Percentiles rank a stretch among this genome's conserved stretches.
Evolutionary conservation across 1,284 basidiomycete species (phyloP).

Genomic region (Laetiporus sulphureus): DNA sequence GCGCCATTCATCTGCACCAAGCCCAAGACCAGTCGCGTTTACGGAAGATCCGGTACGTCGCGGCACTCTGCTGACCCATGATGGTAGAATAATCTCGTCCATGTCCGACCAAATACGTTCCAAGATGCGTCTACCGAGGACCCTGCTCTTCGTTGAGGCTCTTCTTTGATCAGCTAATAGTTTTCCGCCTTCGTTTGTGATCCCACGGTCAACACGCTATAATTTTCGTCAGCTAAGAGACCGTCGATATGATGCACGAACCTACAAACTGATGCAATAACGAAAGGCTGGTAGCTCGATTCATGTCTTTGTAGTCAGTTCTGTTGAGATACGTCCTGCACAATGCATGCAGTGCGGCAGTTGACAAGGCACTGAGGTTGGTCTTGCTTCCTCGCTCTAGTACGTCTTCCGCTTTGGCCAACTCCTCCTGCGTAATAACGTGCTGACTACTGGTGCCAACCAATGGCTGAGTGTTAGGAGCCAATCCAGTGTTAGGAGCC

Average conservation of each 20-base stretch:
- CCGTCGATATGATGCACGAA: neutral
- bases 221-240: neutral
- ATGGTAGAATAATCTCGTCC: neutral
- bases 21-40: neutral
- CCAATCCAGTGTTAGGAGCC: too few species aligned
- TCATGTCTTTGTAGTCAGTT: neutral
- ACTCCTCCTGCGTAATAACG: neutral
- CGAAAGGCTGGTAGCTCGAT: neutral
- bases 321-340: neutral
- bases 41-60: neutral
- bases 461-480: neutral
- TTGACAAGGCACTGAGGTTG: neutral
- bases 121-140: neutral
- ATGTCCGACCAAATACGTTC: neutral
- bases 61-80: neutral
- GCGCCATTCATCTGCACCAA: conserved; percentile 4
- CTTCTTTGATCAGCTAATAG: neutral
- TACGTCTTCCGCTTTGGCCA: neutral
- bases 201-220: neutral
- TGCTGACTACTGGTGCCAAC: neutral
- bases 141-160: neutral
- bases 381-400: neutral
- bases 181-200: neutral
- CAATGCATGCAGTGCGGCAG: neutral
- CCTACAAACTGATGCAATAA: too few species aligned